phyloP scores from a whole-genome alignment of 2,329 filamentous ascomycete species.

The Chaetomiaceae sp. region DNA sequence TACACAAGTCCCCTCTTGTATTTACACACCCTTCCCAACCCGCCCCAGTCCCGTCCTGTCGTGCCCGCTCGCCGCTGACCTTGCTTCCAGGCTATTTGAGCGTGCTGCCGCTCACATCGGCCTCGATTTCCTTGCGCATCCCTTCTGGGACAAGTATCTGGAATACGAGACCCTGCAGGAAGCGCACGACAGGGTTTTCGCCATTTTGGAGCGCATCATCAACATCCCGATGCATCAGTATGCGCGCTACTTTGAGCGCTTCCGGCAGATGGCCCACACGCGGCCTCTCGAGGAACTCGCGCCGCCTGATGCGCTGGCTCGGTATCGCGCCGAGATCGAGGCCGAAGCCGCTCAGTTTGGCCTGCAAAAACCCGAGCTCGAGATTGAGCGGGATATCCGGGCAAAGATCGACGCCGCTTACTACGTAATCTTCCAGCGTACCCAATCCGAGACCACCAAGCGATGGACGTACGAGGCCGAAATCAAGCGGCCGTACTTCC shows the following conservation, averaged over 20 bases:
- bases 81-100: slow-evolving; percentile 76
- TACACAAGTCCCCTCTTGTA: slow-evolving; percentile 57
- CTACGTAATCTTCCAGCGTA: slow-evolving; percentile 73
- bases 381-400: slow-evolving; percentile 79
- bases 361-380: slow-evolving; percentile 58
- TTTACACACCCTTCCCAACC: slow-evolving; percentile 51
- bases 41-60: slow-evolving; percentile 25
- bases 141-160: slow-evolving; percentile 98
- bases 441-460: slow-evolving; percentile 83
- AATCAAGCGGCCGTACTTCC: slow-evolving; percentile 94
- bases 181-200: slow-evolving; percentile 77
- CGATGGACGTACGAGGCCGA: slow-evolving; percentile 93
- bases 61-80: slow-evolving; percentile 29
- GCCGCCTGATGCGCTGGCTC: slow-evolving; percentile 60
- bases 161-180: slow-evolving; percentile 94
- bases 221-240: slow-evolving; percentile 95
- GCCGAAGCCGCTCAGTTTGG: slow-evolving; percentile 54
- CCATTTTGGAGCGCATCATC: slow-evolving; percentile 75
- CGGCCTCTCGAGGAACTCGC: slow-evolving; percentile 71
- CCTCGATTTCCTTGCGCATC: slow-evolving; percentile 88
- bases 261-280: slow-evolving; percentile 69
- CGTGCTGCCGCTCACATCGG: slow-evolving; percentile 80
- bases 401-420: slow-evolving; percentile 75
- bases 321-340: slow-evolving; percentile 69
- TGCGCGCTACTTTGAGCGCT: slow-evolving; percentile 88